Conservation (phyloP, 2,329 filamentous ascomycete species). For the Verticillium longisporum region DNA sequence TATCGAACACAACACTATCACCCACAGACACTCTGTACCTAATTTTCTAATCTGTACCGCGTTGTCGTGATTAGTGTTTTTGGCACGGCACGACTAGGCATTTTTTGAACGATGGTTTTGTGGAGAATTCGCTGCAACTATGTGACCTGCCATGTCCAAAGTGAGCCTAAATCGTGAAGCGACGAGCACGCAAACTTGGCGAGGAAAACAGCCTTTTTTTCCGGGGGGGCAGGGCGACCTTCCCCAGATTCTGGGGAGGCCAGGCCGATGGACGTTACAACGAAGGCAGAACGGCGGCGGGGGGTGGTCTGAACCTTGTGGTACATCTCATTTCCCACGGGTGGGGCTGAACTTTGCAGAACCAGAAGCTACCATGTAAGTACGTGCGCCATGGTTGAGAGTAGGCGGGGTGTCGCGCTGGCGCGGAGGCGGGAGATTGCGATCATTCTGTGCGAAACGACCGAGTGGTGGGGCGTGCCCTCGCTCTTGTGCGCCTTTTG, state of each 20-base stretch:
- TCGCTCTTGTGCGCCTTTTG: too few species aligned
- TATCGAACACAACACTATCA: conserved; percentile 14
- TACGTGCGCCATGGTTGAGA: not conserved
- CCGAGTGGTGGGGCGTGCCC: too few species aligned
- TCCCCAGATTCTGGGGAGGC: not conserved
- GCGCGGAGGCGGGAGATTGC: not conserved
- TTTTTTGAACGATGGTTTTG: conserved; percentile 1
- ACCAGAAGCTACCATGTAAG: too few species aligned
- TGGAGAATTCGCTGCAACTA: not conserved
- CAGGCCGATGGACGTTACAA: too few species aligned
- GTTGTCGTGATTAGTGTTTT: not conserved
- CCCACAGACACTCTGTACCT: conserved; percentile 25
- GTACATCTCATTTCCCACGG: not conserved
- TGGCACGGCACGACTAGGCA: not conserved
- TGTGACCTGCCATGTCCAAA: not conserved
- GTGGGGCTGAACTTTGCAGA: not conserved
- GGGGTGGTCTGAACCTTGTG: not conserved
- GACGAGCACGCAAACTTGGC: not conserved
- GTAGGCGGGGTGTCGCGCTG: not conserved
- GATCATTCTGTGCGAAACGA: not conserved
- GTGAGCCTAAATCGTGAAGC: too few species aligned
- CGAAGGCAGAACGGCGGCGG: not conserved
- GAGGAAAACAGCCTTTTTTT: not conserved
- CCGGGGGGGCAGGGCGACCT: not conserved
- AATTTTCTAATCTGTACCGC: conserved; percentile 38